Conservation (phyloP, 177 flowering plant genomes). For the Vitis hybrid region DNA sequence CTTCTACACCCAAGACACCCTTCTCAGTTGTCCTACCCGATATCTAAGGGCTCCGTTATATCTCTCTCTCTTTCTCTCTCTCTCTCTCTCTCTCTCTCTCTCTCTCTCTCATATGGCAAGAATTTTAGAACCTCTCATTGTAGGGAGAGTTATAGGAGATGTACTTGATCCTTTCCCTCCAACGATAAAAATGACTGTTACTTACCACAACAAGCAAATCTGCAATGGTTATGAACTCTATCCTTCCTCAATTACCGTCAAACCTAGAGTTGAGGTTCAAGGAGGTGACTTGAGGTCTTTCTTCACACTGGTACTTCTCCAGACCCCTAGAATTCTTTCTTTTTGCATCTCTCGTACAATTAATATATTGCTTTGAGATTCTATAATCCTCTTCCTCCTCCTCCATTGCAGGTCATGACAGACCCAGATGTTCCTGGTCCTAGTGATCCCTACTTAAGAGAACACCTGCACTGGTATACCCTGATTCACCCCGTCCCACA, state of each 20-base stretch:
- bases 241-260: conserved; percentile 55
- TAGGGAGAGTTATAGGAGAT: conserved; percentile 84
- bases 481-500: background rate
- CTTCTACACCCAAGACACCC: background rate
- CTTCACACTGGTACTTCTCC: conserved; percentile 64
- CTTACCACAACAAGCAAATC: conserved; percentile 52
- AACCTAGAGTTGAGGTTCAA: conserved; percentile 66
- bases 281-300: conserved; percentile 78
- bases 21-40: background rate
- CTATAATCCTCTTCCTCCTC: background rate
- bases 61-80: background rate
- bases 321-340: background rate
- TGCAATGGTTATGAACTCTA: conserved; percentile 69
- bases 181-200: conserved; percentile 45
- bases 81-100: background rate
- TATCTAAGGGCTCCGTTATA: background rate
- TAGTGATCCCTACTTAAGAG: conserved; percentile 80
- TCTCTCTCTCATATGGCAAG: conserved; percentile 33
- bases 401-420: conserved; percentile 62
- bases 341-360: background rate
- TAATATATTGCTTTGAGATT: background rate
- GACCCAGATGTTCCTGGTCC: conserved; percentile 97
- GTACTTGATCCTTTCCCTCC: conserved; percentile 65
- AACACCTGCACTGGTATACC: conserved; percentile 80
- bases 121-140: conserved; percentile 56